A percentile compares a stretch with the other conserved stretches of the same genome.
Evolutionary conservation across 2,329 filamentous ascomycete species (phyloP).

Genomic region (Fusarium illudens): DNA sequence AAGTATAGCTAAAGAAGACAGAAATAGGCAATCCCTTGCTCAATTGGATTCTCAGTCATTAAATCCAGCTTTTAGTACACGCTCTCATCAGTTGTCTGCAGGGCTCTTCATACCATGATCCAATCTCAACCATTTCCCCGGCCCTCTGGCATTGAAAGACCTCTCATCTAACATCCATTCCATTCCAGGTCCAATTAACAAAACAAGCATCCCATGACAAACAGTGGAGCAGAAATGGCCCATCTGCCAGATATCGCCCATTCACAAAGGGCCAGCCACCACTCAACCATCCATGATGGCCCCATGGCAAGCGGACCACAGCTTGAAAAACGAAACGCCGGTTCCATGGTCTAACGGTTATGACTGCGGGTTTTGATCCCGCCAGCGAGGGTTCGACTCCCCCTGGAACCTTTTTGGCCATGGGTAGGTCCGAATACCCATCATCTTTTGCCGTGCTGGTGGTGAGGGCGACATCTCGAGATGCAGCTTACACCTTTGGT

Average conservation of each 20-base stretch:
- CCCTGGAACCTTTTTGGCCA: constrained; percentile 23
- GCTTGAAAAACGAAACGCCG: constrained; percentile 2
- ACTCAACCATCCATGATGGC: neutral
- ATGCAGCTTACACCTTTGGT: neutral
- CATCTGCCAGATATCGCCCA: neutral
- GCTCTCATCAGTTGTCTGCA: neutral
- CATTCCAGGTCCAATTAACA: neutral
- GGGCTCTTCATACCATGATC: neutral
- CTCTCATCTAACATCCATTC: neutral
- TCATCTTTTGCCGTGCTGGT: neutral
- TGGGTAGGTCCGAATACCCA: neutral
- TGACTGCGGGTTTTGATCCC: constrained; percentile 37
- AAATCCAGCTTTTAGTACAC: too few species aligned
- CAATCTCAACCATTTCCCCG: neutral
- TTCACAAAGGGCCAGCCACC: neutral
- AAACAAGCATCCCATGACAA: neutral
- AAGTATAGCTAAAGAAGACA: neutral
- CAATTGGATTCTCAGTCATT: neutral
- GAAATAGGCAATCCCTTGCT: neutral
- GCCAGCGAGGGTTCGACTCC: constrained; percentile 37
- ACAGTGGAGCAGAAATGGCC: neutral
- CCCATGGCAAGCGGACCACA: neutral
- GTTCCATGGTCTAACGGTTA: constrained; percentile 35
- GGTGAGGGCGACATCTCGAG: neutral
- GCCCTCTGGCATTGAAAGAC: too few species aligned